Evolutionary conservation across 441 rosid genomes (phyloP), one percentile per base, ranked within the genome.

Genomic region (Flueggea neowawraea): DNA sequence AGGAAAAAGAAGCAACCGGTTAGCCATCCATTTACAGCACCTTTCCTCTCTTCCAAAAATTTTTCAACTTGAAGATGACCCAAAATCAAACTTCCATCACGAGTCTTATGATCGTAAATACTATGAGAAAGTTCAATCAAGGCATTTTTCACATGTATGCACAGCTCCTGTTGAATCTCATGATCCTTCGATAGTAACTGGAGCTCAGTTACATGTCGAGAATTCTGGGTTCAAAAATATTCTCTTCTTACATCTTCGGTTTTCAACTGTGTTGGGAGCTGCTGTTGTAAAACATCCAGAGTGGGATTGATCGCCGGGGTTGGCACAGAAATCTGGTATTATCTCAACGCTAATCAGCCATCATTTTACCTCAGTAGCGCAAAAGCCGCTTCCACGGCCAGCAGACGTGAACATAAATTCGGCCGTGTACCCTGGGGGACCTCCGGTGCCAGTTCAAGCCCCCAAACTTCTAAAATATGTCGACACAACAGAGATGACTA

Each of bases 391-490:
- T n/a, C n/a, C n/a, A n/a, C n/a, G 84, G 57, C 90, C 95, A 31
- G 90, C 89, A 15, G 98, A 95, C 62, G 96, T 95, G 63, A 91
- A 81, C 54, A 89, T 95, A 84, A 95, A 91, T 71, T 91, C 98
- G 0, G 97, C 97, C 0, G 80, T 91, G 22, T 89, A 89, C 61
- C 97, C 97, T 1, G 98, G 98, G 0, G 97, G 98, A 16, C 99
- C 99, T 10, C 98, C 99, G 0, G 84, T 82, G 45, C 95, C 98
- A 0, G 81, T 80, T n/a, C 99, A 88, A 77, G 91, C 94, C 14
- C 93, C 97, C 0, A 91, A 84, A 81, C 96, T 88, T 71, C 74
- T 90, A 55, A 95, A 90, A 81, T 83, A 86, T 61, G 95, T 91
- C 13, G 99, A 95, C 77, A 85, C 91, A n/a, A 78, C 93, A 5